phyloP scores from a whole-genome alignment of 208 protist genomes.

The Blastocrithidia nonstop region DNA sequence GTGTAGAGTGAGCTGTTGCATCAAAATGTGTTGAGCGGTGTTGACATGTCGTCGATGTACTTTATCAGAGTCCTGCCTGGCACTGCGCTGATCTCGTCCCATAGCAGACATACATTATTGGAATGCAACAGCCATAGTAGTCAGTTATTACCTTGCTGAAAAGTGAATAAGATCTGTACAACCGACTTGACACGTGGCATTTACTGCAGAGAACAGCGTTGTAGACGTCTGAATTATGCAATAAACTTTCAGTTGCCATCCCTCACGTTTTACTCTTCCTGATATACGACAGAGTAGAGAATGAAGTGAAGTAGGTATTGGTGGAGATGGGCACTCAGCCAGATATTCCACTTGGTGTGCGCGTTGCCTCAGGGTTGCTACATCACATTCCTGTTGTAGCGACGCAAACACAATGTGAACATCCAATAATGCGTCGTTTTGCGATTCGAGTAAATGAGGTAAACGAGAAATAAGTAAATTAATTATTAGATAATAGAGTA shows the following conservation, averaged over 20 bases:
- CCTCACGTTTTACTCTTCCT: slow-evolving; percentile 47
- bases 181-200: slow-evolving; percentile 44
- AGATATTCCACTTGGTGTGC: slow-evolving; percentile 42
- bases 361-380: slow-evolving; percentile 49
- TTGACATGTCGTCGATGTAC: slow-evolving; percentile 55
- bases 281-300: slow-evolving; percentile 53
- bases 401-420: slow-evolving; percentile 1
- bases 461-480: not conserved
- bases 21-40: slow-evolving; percentile 14
- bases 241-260: slow-evolving; percentile 4
- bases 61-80: slow-evolving; percentile 31
- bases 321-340: slow-evolving; percentile 37
- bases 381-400: slow-evolving; percentile 29
- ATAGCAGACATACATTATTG: slow-evolving; percentile 68
- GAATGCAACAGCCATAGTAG: slow-evolving; percentile 58
- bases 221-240: slow-evolving; percentile 9
- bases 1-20: slow-evolving; percentile 51
- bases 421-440: too few relatives aligned
- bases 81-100: slow-evolving; percentile 20
- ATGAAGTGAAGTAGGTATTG: slow-evolving; percentile 50
- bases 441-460: not conserved
- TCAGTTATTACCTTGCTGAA: slow-evolving; percentile 44
- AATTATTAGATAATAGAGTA: not conserved
- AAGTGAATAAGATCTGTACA: slow-evolving; percentile 44
- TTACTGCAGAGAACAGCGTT: slow-evolving; percentile 19